phyloP scores from a whole-genome alignment of 371 early-diverging fungal species.

The Mortierella sp. region DNA sequence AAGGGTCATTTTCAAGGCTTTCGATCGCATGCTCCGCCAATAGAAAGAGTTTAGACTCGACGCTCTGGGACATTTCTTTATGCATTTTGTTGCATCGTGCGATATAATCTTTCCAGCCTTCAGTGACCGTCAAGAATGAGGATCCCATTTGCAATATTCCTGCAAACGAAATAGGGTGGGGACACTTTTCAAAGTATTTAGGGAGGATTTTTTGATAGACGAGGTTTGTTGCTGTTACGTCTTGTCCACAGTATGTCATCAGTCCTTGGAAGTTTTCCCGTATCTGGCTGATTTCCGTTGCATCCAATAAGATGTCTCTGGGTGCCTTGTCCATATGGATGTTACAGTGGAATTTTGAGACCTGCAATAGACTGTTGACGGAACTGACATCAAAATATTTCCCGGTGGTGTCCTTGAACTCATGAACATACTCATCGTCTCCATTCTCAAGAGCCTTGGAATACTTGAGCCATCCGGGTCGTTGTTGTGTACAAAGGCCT shows the following conservation, averaged over 20 bases:
- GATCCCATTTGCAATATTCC: constrained; percentile 93
- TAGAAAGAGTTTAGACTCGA: constrained; percentile 71
- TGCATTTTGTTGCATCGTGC: constrained; percentile 69
- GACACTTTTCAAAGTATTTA: constrained; percentile 83
- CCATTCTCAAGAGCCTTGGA: constrained; percentile 63
- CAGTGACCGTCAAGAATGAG: constrained; percentile 85
- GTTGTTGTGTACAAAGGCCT: constrained; percentile 93
- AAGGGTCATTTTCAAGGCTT: constrained; percentile 49
- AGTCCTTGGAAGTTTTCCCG: constrained; percentile 74
- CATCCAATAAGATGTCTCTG: constrained; percentile 77
- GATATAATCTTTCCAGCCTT: constrained; percentile 82
- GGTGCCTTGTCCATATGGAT: constrained; percentile 81
- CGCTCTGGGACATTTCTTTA: constrained; percentile 63
- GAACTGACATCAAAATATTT: constrained; percentile 78
- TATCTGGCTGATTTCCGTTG: constrained; percentile 59
- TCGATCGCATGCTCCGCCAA: constrained; percentile 80
- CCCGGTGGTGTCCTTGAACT: constrained; percentile 52
- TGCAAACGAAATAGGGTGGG: constrained; percentile 94
- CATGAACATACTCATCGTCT: constrained; percentile 41
- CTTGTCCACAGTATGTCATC: constrained; percentile 91
- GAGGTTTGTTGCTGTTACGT: constrained; percentile 84
- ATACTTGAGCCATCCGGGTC: constrained; percentile 81
- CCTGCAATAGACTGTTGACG: constrained; percentile 83
- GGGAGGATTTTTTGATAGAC: constrained; percentile 82
- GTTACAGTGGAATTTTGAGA: constrained; percentile 83